Percentiles rank a stretch among this genome's conserved stretches.
phyloP scores from a whole-genome alignment of 2,329 filamentous ascomycete species.

The Cercospora nicotianae region DNA sequence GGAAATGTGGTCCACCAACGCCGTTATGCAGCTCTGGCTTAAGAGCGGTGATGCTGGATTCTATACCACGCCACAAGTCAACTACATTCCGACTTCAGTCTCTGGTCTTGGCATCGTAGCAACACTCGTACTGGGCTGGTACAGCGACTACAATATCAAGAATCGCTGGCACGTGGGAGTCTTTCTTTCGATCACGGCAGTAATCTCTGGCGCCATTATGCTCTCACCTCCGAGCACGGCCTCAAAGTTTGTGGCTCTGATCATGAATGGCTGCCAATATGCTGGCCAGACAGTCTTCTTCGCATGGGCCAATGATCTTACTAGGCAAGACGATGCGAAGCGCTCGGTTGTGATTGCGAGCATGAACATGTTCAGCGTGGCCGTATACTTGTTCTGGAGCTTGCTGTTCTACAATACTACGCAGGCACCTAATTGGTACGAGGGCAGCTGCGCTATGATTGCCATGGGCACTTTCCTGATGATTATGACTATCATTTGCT shows the following conservation, averaged over 20 bases:
- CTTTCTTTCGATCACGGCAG: conserved; percentile 32
- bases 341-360: conserved; percentile 29
- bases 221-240: conserved; percentile 26
- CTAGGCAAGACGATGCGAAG: conserved; percentile 30
- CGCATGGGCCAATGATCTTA: conserved; percentile 34
- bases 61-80: conserved; percentile 29
- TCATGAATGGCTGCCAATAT: conserved; percentile 32
- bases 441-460: conserved; percentile 33
- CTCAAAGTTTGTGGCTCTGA: conserved; percentile 31
- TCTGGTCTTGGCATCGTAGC: conserved; percentile 31
- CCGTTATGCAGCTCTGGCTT: conserved; percentile 33
- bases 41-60: conserved; percentile 24
- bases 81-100: conserved; percentile 33
- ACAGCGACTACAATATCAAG: conserved; percentile 29
- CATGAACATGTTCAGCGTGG: conserved; percentile 34
- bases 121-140: conserved; percentile 33
- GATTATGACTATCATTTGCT: conserved; percentile 27
- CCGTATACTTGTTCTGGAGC: conserved; percentile 34
- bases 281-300: conserved; percentile 33
- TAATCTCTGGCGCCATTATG: conserved; percentile 31
- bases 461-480: conserved; percentile 31
- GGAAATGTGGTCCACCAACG: conserved; percentile 33
- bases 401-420: conserved; percentile 34
- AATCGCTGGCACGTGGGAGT: conserved; percentile 32
- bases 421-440: conserved; percentile 32